Base-by-base conservation (phyloP, 306 rosid genomes). In the Abrus pulchellus region DNA sequence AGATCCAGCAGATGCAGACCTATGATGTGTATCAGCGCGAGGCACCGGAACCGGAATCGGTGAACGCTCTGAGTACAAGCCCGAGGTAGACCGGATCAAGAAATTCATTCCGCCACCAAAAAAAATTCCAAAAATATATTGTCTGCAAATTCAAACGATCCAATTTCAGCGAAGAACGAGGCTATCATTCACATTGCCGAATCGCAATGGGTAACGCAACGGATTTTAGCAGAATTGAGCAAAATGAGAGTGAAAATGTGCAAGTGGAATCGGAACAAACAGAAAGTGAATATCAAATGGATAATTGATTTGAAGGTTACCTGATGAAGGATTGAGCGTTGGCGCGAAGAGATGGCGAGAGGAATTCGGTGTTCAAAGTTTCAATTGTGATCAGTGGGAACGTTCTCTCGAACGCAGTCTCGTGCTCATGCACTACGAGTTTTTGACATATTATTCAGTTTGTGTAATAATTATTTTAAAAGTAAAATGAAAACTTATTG, bases 61-160 rank as follows among this genome's bases (percentile, higher is more conserved):
- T 3, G 85, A 69, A 62, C 75, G 89, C 7, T 95, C 99, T 62
- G 82, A 66, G 27, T 87, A 65, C 64, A 78, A 83, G 62, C 47
- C 79, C 40, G 85, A 80, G 6, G 89, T 77, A 72, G 98, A 87
- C 63, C 97, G 90, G 74, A 80, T 78, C 78, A 95, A 75, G 28
- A 95, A 93, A 90, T 91, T 95, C 99, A 95, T 95, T 50, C 60
- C 80, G 84, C 76, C 80, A 20, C 78, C 71, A 1, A 47, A 76
- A 47, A 76, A 48, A 60, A 43, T 3, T 30, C 27, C 13, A 30
- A 7, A 1, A 4, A 6, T 5, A 2, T 49, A 0, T 47, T 48
- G 7, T 44, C 88, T 83, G 89, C 87, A 68, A 78, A 84, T 74
- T 72, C 57, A 69, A 59, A 61, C 3, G 49, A 29, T 66, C 38